Percentiles rank a stretch among this genome's conserved stretches.
These are phyloP conservation scores for Stephania cephalantha DNA, from an alignment of 164 flowering plant species.

Conservation along the genomic window DNA sequence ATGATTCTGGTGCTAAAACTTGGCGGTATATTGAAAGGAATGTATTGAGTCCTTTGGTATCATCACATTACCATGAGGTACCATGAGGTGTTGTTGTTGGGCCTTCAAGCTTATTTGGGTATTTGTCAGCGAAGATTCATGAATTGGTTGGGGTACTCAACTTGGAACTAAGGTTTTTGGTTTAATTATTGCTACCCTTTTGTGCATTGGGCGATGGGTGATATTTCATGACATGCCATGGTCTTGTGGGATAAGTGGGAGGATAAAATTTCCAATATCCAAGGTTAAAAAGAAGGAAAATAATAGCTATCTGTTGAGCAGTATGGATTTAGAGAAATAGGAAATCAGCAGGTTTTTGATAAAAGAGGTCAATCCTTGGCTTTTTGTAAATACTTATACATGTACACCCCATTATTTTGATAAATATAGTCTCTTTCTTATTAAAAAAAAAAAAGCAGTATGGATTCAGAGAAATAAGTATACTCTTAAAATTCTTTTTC, in stretches of 20 bases:
- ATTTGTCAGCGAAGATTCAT: not conserved
- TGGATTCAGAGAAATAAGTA: not conserved
- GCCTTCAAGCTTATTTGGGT: not conserved
- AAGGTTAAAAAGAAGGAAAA: not conserved
- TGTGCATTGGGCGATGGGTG: not conserved
- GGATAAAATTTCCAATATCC: too few relatives aligned
- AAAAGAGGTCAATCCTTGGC: too few relatives aligned
- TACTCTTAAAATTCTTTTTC: not conserved
- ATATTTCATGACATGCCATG: not conserved
- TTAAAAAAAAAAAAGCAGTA: not conserved
- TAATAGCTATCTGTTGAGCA: too few relatives aligned
- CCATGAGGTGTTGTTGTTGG: too few relatives aligned
- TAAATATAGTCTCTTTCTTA: too few relatives aligned
- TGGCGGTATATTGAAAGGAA: too few relatives aligned
- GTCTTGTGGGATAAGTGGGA: not conserved
- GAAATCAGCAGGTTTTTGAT: not conserved
- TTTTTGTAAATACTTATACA: too few relatives aligned
- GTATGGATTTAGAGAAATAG: not conserved
- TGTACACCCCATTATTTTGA: too few relatives aligned
- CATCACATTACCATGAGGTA: not conserved
- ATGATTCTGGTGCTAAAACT: not conserved
- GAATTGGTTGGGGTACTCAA: not conserved
- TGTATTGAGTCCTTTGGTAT: not conserved
- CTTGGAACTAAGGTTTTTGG: not conserved
- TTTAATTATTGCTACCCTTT: not conserved